These are phyloP conservation scores for Hypericum androsaemum DNA, from an alignment of 345 rosid genomes.

Conservation along the genomic window DNA sequence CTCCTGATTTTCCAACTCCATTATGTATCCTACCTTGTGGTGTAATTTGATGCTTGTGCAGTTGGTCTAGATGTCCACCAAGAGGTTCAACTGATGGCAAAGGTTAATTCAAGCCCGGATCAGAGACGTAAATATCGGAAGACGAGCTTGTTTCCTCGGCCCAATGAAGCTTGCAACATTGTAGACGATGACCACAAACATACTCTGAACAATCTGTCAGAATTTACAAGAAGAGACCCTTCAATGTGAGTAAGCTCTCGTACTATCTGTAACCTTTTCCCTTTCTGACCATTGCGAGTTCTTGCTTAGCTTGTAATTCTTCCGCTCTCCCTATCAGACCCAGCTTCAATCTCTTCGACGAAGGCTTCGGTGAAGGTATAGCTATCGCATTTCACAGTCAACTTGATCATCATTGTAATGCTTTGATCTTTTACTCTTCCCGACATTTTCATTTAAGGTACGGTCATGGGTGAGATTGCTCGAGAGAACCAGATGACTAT, in stretches of 20 bases:
- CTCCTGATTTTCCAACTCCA: conserved; percentile 6
- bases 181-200: conserved; percentile 32
- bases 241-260: conserved; percentile 30
- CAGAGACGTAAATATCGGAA: conserved; percentile 23
- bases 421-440: conserved; percentile 6
- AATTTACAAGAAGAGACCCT: conserved; percentile 16
- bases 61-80: conserved; percentile 80
- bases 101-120: conserved; percentile 19
- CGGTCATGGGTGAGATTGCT: conserved; percentile 25
- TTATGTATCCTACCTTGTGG: neutral
- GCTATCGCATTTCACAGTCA: conserved; percentile 1
- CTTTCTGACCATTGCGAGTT: neutral
- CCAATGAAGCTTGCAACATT: conserved; percentile 24
- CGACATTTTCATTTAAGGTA: conserved; percentile 24
- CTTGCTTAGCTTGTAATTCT: neutral
- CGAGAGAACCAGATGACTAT: conserved; percentile 41
- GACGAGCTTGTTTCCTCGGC: conserved; percentile 32
- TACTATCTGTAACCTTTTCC: conserved; percentile 4
- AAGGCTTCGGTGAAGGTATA: conserved; percentile 65
- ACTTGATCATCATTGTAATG: neutral
- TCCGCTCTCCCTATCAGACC: conserved; percentile 47
- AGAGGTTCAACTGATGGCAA: conserved; percentile 39
- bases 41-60: conserved; percentile 22
- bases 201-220: conserved; percentile 16
- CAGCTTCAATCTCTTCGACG: conserved; percentile 80